These are phyloP conservation scores for Rauvolfia tetraphylla DNA, from an alignment of 257 asterid species.

Conservation along the genomic window DNA sequence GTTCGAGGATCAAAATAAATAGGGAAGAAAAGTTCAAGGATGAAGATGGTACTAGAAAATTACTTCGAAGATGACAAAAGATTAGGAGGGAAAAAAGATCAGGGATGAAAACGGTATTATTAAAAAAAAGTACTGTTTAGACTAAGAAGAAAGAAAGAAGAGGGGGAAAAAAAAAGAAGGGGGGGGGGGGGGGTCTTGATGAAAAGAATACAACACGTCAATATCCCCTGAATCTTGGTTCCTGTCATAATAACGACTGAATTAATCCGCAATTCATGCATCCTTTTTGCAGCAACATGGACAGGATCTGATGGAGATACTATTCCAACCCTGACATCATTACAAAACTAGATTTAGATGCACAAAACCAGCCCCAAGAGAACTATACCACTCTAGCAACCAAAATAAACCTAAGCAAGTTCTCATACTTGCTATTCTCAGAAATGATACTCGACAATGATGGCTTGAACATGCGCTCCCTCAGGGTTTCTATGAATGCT, in stretches of 20 bases:
- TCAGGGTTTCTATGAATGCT: constrained; percentile 75
- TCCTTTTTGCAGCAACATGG: constrained; percentile 81
- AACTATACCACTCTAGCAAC: neutral
- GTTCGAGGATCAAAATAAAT: too few relatives aligned
- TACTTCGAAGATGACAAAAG: too few relatives aligned
- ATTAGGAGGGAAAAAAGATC: too few relatives aligned
- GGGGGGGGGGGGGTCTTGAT: constrained; percentile 7
- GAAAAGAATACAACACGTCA: constrained; percentile 55
- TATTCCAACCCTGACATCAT: constrained; percentile 60
- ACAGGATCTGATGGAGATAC: constrained; percentile 77
- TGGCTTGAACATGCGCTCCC: constrained; percentile 96
- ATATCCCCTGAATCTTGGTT: constrained; percentile 80
- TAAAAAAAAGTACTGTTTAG: too few relatives aligned
- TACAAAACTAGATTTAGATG: constrained; percentile 23
- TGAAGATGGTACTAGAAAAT: too few relatives aligned
- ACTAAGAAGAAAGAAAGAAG: too few relatives aligned
- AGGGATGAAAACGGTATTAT: too few relatives aligned
- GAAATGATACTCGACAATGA: constrained; percentile 73
- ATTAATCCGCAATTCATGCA: constrained; percentile 82
- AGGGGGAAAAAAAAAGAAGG: neutral
- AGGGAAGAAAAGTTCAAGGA: too few relatives aligned
- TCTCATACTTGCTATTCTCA: constrained; percentile 60
- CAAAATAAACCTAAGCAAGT: constrained; percentile 13
- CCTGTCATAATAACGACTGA: constrained; percentile 65
- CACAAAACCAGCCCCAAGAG: constrained; percentile 17